A percentile compares a stretch with the other conserved stretches of the same genome.
Conservation (phyloP, 352 stramenopile genomes). For the Phytophthora sojae region DNA sequence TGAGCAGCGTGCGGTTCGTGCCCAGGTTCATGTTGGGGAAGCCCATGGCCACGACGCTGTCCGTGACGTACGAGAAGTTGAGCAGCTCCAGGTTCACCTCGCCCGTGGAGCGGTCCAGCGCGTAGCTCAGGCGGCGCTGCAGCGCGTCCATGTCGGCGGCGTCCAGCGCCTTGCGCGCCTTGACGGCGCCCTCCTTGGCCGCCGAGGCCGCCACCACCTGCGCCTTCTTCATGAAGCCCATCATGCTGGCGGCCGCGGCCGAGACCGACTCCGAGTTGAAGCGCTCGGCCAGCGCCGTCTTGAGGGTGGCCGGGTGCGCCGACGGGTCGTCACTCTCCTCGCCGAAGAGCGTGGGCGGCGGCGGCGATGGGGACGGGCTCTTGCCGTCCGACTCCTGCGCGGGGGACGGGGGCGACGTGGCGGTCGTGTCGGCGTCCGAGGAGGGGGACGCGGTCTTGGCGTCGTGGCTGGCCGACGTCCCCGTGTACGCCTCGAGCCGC, state of each 20-base stretch:
- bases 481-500: conserved; percentile 70
- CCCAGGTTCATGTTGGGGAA: conserved; percentile 91
- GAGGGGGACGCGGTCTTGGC: conserved; percentile 33
- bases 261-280: conserved; percentile 80
- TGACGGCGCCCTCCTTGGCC: conserved; percentile 78
- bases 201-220: conserved; percentile 76
- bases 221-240: conserved; percentile 88
- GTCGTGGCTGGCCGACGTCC: conserved; percentile 11
- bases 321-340: conserved; percentile 48
- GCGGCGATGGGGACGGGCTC: conserved; percentile 12
- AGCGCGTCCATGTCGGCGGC: conserved; percentile 89
- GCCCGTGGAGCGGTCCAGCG: conserved; percentile 77
- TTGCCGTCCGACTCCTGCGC: conserved; percentile 11
- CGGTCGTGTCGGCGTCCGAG: conserved; percentile 17
- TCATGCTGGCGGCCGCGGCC: conserved; percentile 73
- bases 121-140: conserved; percentile 81
- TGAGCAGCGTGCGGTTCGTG: conserved; percentile 75
- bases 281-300: conserved; percentile 62
- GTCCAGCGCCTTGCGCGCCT: conserved; percentile 84
- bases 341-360: conserved; percentile 36
- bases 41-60: conserved; percentile 91
- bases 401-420: conserved; percentile 16
- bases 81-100: conserved; percentile 89
- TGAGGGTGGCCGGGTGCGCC: conserved; percentile 52
- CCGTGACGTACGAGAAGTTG: conserved; percentile 93